phyloP scores from a whole-genome alignment of 208 protist genomes.

The Acanthamoeba quina region DNA sequence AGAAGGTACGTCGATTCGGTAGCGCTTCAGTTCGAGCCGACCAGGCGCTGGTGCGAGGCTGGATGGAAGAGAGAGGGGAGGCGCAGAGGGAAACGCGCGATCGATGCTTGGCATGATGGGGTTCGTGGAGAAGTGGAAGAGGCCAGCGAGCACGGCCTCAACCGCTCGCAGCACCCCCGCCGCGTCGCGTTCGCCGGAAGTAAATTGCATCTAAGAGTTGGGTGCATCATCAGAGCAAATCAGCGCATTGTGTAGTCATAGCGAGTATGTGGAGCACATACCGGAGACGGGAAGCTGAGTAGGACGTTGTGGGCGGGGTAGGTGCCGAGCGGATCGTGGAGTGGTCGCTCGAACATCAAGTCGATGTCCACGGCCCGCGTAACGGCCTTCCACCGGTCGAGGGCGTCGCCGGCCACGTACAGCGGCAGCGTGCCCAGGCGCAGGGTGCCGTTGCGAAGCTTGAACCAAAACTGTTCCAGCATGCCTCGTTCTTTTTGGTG shows the following conservation, averaged over 20 bases:
- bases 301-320: neutral
- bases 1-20: neutral
- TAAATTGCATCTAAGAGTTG: neutral
- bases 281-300: constrained; percentile 1
- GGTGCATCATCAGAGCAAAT: neutral
- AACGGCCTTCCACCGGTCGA: constrained; percentile 12
- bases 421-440: constrained; percentile 6
- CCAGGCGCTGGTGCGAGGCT: neutral
- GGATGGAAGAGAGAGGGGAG: neutral
- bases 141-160: neutral
- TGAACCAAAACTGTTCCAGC: constrained; percentile 20
- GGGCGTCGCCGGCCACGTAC: neutral
- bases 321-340: neutral
- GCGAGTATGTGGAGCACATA: neutral
- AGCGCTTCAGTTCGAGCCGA: neutral
- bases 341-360: constrained; percentile 10
- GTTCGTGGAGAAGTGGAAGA: neutral
- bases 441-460: constrained; percentile 7
- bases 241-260: neutral
- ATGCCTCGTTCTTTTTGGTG: neutral
- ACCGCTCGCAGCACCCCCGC: neutral
- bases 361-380: neutral
- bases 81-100: neutral
- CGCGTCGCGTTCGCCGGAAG: neutral
- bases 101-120: constrained; percentile 14